Conservation (phyloP, 768 basidiomycete species). For the Sarcomyxa edulis region DNA sequence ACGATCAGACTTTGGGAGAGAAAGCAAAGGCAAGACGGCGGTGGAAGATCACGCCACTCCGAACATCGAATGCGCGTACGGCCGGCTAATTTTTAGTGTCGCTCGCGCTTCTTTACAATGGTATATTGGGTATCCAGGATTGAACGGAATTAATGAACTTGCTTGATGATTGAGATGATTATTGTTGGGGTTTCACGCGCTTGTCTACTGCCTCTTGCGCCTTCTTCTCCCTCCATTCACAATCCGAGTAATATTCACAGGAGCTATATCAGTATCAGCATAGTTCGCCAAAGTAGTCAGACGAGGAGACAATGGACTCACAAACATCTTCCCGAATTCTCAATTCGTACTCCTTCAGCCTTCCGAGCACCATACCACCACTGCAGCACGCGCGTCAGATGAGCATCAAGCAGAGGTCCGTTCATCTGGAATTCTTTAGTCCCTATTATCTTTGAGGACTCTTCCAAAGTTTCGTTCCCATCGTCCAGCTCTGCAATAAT, state of each 20-base stretch:
- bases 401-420: slow-evolving; percentile 40
- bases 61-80: slow-evolving; percentile 14
- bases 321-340: slow-evolving; percentile 60
- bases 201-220: slow-evolving; percentile 35
- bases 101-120: no score
- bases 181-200: no score
- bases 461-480: no score
- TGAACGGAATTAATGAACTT: no score
- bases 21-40: slow-evolving; percentile 30
- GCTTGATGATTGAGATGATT: no score
- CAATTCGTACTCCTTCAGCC: slow-evolving; percentile 64
- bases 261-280: slow-evolving; percentile 28
- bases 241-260: slow-evolving; percentile 71
- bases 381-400: slow-evolving; percentile 49
- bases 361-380: slow-evolving; percentile 76
- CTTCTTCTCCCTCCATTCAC: slow-evolving; percentile 75
- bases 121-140: no score
- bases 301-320: slow-evolving; percentile 42
- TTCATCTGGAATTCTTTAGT: slow-evolving; percentile 55
- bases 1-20: slow-evolving; percentile 21
- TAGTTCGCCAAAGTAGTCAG: not conserved
- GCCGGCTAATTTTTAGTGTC: not conserved
- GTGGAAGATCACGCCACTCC: slow-evolving; percentile 33
- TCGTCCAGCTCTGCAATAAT: no score
- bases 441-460: slow-evolving; percentile 48